A percentile compares a stretch with the other conserved stretches of the same genome.
These are phyloP conservation scores for Malus orientalis DNA, from an alignment of 306 rosid species.

Conservation along the genomic window DNA sequence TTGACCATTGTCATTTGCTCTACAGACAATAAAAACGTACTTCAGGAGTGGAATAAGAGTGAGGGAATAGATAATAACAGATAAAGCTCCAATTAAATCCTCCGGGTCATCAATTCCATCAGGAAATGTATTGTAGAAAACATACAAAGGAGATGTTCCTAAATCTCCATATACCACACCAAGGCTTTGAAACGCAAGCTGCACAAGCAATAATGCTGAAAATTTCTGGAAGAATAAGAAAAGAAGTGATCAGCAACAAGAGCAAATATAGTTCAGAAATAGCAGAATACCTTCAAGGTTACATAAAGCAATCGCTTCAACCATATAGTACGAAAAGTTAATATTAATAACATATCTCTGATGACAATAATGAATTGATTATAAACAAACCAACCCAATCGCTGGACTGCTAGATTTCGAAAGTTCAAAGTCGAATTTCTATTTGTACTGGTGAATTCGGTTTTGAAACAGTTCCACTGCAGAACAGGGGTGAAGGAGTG, in stretches of 20 bases:
- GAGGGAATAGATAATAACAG: slow-evolving; percentile 91
- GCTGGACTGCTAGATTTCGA: background rate
- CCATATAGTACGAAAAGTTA: background rate
- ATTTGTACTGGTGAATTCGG: background rate
- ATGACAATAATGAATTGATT: background rate
- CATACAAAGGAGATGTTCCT: background rate
- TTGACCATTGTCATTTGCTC: slow-evolving; percentile 99
- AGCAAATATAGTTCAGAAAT: background rate
- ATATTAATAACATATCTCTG: background rate
- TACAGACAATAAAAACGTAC: slow-evolving; percentile 75
- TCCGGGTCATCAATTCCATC: slow-evolving; percentile 54
- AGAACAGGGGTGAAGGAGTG: background rate
- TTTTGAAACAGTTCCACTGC: background rate
- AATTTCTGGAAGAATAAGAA: background rate
- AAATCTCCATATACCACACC: background rate
- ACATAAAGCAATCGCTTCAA: background rate
- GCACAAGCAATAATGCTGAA: background rate
- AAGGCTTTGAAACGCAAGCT: background rate
- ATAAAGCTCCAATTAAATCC: slow-evolving; percentile 55
- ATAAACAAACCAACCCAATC: background rate
- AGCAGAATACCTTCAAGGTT: background rate
- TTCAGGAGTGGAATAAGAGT: slow-evolving; percentile 87
- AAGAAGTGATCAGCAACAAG: background rate
- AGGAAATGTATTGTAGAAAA: slow-evolving; percentile 33
- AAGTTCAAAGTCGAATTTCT: background rate